Base-by-base conservation (phyloP, 2,329 filamentous ascomycete genomes). In the Lasiodiplodia sp. region DNA sequence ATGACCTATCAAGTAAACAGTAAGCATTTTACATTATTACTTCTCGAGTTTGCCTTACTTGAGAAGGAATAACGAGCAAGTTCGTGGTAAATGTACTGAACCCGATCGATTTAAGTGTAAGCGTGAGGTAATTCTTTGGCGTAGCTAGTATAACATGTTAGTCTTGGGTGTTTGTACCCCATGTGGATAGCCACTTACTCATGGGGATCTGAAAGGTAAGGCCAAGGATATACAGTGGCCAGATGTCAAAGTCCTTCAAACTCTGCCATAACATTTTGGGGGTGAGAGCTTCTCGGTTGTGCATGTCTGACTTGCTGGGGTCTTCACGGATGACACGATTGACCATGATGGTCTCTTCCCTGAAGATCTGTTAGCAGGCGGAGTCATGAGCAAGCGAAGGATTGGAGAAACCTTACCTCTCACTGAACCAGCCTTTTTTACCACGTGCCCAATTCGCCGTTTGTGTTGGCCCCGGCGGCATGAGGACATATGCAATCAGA, bases 341-440 rank as follows among this genome's bases (percentile, higher is more conserved):
- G 53, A 74, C 73, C 44, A 73, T 74, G 68, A 75, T 74, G 12
- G 66, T 66, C 34, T 74, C 72, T 65, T 75, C 73, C 11, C 70
- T 63, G 40, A 2, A 14, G 3, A 16, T 0, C 7, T 11, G 12
- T 63, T n/a, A 63, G 25, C 14, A 0, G n/a, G 4, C 3, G 14
- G 3, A 34, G 34, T 31, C 16, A 1, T 7, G 1, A 16, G 18
- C 49, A 10, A 11, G 5, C 7, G 3, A 23, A 40, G 23, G 6
- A 23, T 0, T 8, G 2, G 4, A 21, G 23, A 44, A 44, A 18
- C 4, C 8, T n/a, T 2, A 69, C 55, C 68, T 47, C 51, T 67
- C 63, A 2, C 55, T 72, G 67, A 75, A 75, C 73, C 73, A 75
- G 3, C 73, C 73, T 16, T 74, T 86, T 69, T 76, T 76, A 12